These are phyloP conservation scores for Taiozyma sp. DNA, from an alignment of 1,139 yeast species.

Conservation along the genomic window DNA sequence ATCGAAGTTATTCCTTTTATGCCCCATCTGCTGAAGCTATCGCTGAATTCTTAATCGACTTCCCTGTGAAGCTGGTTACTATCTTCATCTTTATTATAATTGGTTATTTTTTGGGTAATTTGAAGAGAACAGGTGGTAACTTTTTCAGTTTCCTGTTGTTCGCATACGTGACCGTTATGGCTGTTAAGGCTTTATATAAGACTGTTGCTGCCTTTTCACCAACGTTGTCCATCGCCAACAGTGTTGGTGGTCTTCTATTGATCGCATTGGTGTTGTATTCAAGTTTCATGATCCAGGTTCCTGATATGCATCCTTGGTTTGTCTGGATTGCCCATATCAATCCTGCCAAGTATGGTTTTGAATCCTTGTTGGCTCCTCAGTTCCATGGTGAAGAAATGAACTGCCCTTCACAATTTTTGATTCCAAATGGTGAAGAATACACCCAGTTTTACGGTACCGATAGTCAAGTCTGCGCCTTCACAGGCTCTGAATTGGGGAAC, in stretches of 20 bases:
- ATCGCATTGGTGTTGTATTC: slow-evolving; percentile 59
- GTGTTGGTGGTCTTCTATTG: slow-evolving; percentile 61
- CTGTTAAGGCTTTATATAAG: slow-evolving; percentile 27
- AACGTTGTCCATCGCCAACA: slow-evolving; percentile 62
- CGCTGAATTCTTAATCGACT: slow-evolving; percentile 63
- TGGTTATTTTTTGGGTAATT: slow-evolving; percentile 61
- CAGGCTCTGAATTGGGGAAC: slow-evolving; percentile 45
- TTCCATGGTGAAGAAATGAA: slow-evolving; percentile 35
- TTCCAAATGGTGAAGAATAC: slow-evolving; percentile 45
- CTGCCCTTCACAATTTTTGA: slow-evolving; percentile 40
- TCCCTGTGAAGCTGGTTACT: slow-evolving; percentile 56
- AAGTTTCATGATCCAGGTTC: slow-evolving; percentile 70
- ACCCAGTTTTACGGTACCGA: slow-evolving; percentile 38
- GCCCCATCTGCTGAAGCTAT: slow-evolving; percentile 76
- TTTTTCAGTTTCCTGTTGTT: slow-evolving; percentile 63
- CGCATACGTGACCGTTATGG: slow-evolving; percentile 30
- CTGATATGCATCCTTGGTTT: slow-evolving; percentile 70
- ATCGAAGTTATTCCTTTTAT: slow-evolving; percentile 66
- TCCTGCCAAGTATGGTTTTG: slow-evolving; percentile 67
- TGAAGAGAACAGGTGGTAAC: slow-evolving; percentile 58
- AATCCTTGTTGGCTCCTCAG: slow-evolving; percentile 55
- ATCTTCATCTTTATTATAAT: slow-evolving; percentile 55
- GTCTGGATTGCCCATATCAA: slow-evolving; percentile 73
- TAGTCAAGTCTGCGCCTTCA: slow-evolving; percentile 48
- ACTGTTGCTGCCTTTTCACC: slow-evolving; percentile 48